Evolutionary conservation across 768 basidiomycete genomes (phyloP), one percentile per base, ranked within the genome.

Genomic region (Lactarius deliciosus): DNA sequence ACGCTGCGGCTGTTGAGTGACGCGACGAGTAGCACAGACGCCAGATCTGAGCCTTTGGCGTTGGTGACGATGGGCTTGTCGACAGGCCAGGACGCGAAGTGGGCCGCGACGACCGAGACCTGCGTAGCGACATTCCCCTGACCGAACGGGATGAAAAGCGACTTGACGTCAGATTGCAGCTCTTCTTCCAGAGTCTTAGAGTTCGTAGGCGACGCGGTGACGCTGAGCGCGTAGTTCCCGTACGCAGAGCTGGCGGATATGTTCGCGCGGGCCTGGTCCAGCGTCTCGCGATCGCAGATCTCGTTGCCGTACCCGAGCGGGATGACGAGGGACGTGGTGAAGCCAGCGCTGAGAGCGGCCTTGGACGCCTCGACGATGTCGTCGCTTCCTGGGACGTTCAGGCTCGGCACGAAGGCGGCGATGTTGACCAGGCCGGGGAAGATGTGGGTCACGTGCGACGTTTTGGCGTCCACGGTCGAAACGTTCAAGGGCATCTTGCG

Each of bases 11-110:
- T 87, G 77, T 98, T 89, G 55, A 99, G 85, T 72, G 92, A 96
- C n/a, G 96, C 95, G 57, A 98, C 79, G 32, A 99, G 83, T 38
- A 99, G 85, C 43, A 98, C 85, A 0, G 96, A 97, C 1, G 97
- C 96, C 13, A 98, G 85, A 70, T 95, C 91, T 2, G 94, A 89
- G 15, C 92, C 90, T 74, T 90, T 89, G 25, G 97, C 96, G 74
- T 98, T 90, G 3, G 96, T 95, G 63, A 98, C 82, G 73, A 99
- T 92, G n/a, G 89, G 89, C 79, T 94, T 96, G 72, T 97, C 92
- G 4, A 78, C 71, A 0, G 96, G 90, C 96, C 97, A 98, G 1
- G 89, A 82, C 8, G 91, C 82, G 75, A 99, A 97, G 76, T 97
- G 92, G 13, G 86, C 82, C 1, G 96, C 93, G 59, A 96, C 85